Base-by-base conservation (phyloP, 1,284 basidiomycete species). In the Takashimella koratensis region DNA sequence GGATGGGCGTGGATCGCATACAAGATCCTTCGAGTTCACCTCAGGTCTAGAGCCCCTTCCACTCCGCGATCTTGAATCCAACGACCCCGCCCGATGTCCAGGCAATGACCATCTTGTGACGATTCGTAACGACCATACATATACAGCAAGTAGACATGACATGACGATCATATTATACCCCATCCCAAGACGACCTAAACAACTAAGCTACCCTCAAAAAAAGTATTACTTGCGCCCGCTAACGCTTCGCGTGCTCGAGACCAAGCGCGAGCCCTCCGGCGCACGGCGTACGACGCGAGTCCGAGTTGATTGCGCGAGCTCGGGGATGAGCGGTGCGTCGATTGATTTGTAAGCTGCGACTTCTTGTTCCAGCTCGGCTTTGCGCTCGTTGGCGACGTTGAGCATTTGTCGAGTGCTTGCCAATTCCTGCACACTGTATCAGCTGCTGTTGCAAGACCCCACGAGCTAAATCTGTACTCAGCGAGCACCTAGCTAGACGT, bases 391-490 rank as follows among this genome's bases (percentile, higher is more conserved):
- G 13, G 68, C 58, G 8, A 45, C 47, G 52, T 71, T 71, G 40
- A 68, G 55, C 49, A 61, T 36, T 40, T 62, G 56, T 45, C 68
- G 62, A 1, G 67, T 66, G 3, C 58, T 43, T 2, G 66, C 68
- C 8, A 71, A 53, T 57, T 71, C 68, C 65, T 70, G 43, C 39
- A 16, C n/a, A n/a, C n/a, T n/a, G n/a, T n/a, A n/a, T n/a, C n/a
- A n/a, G n/a, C n/a, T n/a, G n/a, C n/a, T n/a, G n/a, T n/a, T n/a
- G n/a, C n/a, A n/a, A n/a, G n/a, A n/a, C n/a, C n/a, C n/a, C n/a
- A n/a, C n/a, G n/a, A n/a, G n/a, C n/a, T n/a, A n/a, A n/a, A n/a
- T n/a, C n/a, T n/a, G n/a, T n/a, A n/a, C n/a, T n/a, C n/a, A n/a
- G n/a, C n/a, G n/a, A n/a, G n/a, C n/a, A n/a, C n/a, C n/a, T n/a